These are phyloP conservation scores for Phytophthora colocasiae DNA, from an alignment of 352 stramenopile genomes.

Conservation along the genomic window DNA sequence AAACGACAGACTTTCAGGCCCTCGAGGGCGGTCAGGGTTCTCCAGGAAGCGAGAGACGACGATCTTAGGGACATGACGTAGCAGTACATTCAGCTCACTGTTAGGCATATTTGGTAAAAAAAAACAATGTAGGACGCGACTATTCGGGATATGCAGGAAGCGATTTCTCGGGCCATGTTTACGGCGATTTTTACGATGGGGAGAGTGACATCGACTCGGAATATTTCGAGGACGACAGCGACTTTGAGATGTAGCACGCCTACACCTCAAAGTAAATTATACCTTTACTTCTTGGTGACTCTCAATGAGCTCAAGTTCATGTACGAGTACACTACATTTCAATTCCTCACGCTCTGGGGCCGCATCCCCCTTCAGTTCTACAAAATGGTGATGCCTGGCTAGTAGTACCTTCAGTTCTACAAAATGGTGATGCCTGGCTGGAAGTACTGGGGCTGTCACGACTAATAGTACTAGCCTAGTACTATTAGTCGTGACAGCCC, in stretches of 20 bases:
- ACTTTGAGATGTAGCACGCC: conserved; percentile 25
- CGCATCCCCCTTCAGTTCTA: neutral
- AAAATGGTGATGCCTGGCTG: no score
- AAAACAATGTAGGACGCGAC: neutral
- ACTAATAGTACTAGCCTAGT: neutral
- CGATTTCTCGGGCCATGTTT: neutral
- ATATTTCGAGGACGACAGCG: conserved; percentile 15
- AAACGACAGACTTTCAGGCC: conserved; percentile 57
- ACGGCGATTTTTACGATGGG: neutral
- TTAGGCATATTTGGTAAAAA: conserved; percentile 26
- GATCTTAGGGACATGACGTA: conserved; percentile 79
- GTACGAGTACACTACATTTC: neutral
- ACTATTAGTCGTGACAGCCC: neutral
- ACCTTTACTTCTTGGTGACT: no score
- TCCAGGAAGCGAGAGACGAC: conserved; percentile 68
- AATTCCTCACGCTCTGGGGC: neutral
- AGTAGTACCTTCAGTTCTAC: no score
- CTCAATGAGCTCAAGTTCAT: neutral
- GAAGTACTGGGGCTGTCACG: neutral
- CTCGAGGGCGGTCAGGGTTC: conserved; percentile 52
- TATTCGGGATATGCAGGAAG: neutral
- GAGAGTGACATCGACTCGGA: conserved; percentile 14
- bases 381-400: neutral
- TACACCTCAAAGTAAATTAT: no score
- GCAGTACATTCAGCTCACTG: conserved; percentile 71